Evolutionary conservation across 176 grass and related monocot species (phyloP), one percentile per base, ranked within the genome.

Genomic region (Oryza australiensis): DNA sequence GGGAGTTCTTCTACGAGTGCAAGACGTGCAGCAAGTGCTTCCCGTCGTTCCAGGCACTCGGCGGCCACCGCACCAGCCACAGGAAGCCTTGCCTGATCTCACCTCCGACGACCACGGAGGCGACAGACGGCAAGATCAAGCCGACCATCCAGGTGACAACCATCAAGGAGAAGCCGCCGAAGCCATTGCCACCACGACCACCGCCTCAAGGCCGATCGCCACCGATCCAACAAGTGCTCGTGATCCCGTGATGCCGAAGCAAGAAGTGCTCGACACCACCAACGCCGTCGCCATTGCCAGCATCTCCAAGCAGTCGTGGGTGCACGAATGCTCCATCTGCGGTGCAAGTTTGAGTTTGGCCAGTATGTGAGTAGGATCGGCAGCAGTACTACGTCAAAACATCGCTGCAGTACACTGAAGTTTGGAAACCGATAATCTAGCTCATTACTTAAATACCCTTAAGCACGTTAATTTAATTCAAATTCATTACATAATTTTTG

Each of bases 31-130:
- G 67, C 89, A 97, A 91, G 86, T 89, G 84, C 77, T 97, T 97
- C 85, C 71, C 84, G 8, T 97, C 94, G 0, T 98, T 98, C 88
- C 95, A 98, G 66, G 95, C 95, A 6, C 95, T 98, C 23, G 95
- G 95, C 16, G 95, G 95, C 9, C 95, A 98, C 92, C 95, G 95
- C 26, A 91, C 94, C 57, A 97, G 94, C 73, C 94, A 97, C 90
- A 94, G 87, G 92, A 97, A 97, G 73, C 90, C 90, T 0, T 88
- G 83, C 43, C 79, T 85, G 42, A 62, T 82, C 1, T 37, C 29
- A 0, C 34, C 74, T 3, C 33, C 71, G 10, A n/a, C 59, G 42
- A n/a, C n/a, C n/a, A 23, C 26, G 75, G 37, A 3, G 43, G 3
- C 63, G 43, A 3, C 63, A 40, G 85, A 82, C 26, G 55, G 33